Evolutionary conservation across 768 basidiomycete species (phyloP), one percentile per base, ranked within the genome.

Genomic region (Amanita rubescens): DNA sequence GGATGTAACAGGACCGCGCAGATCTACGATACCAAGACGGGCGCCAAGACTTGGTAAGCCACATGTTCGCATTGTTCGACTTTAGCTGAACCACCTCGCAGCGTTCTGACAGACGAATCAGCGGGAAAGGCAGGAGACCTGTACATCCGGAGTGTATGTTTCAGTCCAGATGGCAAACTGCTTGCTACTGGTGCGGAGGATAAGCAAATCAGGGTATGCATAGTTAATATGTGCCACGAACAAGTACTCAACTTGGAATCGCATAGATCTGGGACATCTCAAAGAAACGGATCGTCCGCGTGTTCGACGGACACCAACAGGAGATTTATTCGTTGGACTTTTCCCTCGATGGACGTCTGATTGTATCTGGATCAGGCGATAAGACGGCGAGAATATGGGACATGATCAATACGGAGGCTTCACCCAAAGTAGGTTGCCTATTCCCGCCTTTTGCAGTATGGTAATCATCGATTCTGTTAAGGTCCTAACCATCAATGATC

Each of bases 1-100:
- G 95, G 94, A 11, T 98, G 94, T 71, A 98, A 98, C 70, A 79
- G 91, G 38, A 91, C 92, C 0, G 92, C 94, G 17, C 94, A 96
- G 68, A 94, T 98, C 53, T 97, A 90, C 66, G 92, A 97, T 65
- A 88, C 87, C 24, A 88, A 88, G 70, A 87, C 89, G 0, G 94
- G 94, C 6, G 66, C 63, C 0, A 92, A 90, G 71, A 85, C 85
- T 27, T 93, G 87, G 94, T 93, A 59, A 52, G 83, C 62, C 9
- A 20, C 55, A 10, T 24, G 39, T 34, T 15, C 11, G 7, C 5
- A 14, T 48, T 17, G 41, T 55, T 17, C 8, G 27, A 47, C 20
- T 34, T 37, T 22, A 20, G 12, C 20, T 44, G 2, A 39, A 54
- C 30, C 19, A 17, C 10, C 5, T 22, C 30, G 53, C 20, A 68